Evolutionary conservation across 164 flowering plant genomes (phyloP), one percentile per base, ranked within the genome.

Genomic region (Kalanchoe fedtschenkoi): DNA sequence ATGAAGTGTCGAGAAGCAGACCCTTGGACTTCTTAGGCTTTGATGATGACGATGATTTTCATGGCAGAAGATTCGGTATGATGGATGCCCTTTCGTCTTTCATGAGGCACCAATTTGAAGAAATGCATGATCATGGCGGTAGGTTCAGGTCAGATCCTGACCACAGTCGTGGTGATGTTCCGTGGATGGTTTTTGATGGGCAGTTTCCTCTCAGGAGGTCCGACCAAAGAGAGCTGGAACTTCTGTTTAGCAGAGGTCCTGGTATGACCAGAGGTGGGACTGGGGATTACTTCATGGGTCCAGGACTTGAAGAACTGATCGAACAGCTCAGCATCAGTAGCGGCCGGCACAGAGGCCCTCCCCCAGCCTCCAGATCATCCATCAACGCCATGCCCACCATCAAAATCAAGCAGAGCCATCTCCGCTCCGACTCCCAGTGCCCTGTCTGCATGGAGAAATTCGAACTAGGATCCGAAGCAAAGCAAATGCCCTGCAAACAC

Each of bases 371-470:
- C n/a, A 77, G 76, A 67, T 79, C 90, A 38, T 69, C 87, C 4
- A 88, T 91, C 41, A 83, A 87, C 63, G 82, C 91, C 16, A 74
- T 91, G 84, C 96, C 96, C 8, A 86, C 89, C 0, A 61, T 91
- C 38, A 86, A 77, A 77, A 86, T 91, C 64, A 61, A 80, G 5
- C 85, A 78, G 65, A 81, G 72, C 70, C 88, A 91, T 74, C 80
- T 87, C 55, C 84, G 87, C 26, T 72, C 77, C 5, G 97, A 88
- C 66, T 74, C 88, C 5, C 91, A 82, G 60, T 86, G 96, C 65
- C 78, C 97, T 4, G 88, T 91, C 51, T 90, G 97, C 72, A 78
- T 84, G 74, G 97, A 90, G 19, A 79, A 70, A 61, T 88, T 90
- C 53, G 91, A 88, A 68, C 66, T 83, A 62, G 90, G 93, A 4